phyloP scores from a whole-genome alignment of 192 early-diverging fungal species.

The Gorgonomyces haynaldii region DNA sequence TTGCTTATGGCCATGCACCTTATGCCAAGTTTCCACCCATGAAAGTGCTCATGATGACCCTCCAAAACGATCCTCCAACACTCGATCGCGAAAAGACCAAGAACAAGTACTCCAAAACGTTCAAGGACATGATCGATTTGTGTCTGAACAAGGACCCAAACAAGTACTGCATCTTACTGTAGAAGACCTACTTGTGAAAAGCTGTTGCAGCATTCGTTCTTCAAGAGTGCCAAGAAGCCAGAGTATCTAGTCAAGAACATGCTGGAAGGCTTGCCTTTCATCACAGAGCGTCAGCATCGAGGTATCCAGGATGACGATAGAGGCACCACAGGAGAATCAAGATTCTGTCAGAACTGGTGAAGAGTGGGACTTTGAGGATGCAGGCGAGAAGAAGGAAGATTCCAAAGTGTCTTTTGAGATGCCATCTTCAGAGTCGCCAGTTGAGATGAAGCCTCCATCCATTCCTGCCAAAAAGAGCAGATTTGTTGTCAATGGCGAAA shows the following conservation, averaged over 20 bases:
- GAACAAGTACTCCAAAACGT: slow-evolving; percentile 62
- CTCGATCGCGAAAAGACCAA: slow-evolving; percentile 60
- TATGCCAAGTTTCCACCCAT: slow-evolving; percentile 80
- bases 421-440: background rate
- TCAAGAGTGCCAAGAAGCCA: slow-evolving; percentile 58
- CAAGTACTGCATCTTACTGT: too few relatives aligned
- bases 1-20: slow-evolving; percentile 79
- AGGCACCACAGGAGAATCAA: background rate
- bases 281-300: slow-evolving; percentile 51
- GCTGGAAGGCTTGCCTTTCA: slow-evolving; percentile 48
- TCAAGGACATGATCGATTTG: slow-evolving; percentile 79
- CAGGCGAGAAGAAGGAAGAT: background rate
- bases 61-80: slow-evolving; percentile 77
- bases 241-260: slow-evolving; percentile 46
- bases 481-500: slow-evolving; percentile 8
- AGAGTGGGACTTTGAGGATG: slow-evolving; percentile 55
- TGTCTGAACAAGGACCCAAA: slow-evolving; percentile 71
- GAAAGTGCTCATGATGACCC: slow-evolving; percentile 81
- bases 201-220: slow-evolving; percentile 64
- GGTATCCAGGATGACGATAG: background rate
- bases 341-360: slow-evolving; percentile 9
- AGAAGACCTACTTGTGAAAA: slow-evolving; percentile 69
- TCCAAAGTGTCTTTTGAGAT: background rate
- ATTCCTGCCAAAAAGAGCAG: background rate
- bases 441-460: background rate